Evolutionary conservation across 2,329 filamentous ascomycete genomes (phyloP).

Genomic region (Phialophora verrucosa): DNA sequence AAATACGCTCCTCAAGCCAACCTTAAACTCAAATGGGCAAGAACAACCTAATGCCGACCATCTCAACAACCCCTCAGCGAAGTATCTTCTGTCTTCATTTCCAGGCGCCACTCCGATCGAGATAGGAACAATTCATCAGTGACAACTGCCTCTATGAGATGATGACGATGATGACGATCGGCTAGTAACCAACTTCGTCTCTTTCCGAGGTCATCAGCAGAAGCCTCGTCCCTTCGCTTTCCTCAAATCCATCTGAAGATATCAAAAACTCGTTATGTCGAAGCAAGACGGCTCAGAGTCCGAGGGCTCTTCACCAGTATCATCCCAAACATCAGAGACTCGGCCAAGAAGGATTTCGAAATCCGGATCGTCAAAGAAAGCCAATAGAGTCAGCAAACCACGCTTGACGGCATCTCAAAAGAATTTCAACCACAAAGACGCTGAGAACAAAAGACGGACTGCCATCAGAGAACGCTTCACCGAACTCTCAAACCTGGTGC

Average conservation of each 20-base stretch:
- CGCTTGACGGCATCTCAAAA: slow-evolving; percentile 72
- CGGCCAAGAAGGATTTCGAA: slow-evolving; percentile 10
- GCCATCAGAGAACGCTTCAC: slow-evolving; percentile 86
- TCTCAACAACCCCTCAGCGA: neutral
- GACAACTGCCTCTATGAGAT: neutral
- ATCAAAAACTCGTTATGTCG: slow-evolving; percentile 31
- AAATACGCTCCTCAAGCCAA: neutral
- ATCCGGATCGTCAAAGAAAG: slow-evolving; percentile 33
- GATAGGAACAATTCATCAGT: neutral
- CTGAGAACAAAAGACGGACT: slow-evolving; percentile 67
- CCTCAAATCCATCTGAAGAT: neutral
- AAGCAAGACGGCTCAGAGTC: slow-evolving; percentile 34
- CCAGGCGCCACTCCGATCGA: neutral
- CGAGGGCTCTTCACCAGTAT: slow-evolving; percentile 23
- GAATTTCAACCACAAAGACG: slow-evolving; percentile 75
- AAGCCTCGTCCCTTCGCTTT: neutral
- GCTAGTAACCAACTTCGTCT: neutral
- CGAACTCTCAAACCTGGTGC: slow-evolving; percentile 77
- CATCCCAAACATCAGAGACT: slow-evolving; percentile 25
- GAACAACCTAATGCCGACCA: neutral
- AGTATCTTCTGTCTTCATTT: neutral
- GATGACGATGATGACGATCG: neutral
- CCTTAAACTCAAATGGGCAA: neutral
- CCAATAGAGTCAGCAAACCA: slow-evolving; percentile 59
- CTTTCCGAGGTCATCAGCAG: neutral